Evolutionary conservation across 306 rosid genomes (phyloP), one percentile per base, ranked within the genome.

Genomic region (Citrullus colocynthis): DNA sequence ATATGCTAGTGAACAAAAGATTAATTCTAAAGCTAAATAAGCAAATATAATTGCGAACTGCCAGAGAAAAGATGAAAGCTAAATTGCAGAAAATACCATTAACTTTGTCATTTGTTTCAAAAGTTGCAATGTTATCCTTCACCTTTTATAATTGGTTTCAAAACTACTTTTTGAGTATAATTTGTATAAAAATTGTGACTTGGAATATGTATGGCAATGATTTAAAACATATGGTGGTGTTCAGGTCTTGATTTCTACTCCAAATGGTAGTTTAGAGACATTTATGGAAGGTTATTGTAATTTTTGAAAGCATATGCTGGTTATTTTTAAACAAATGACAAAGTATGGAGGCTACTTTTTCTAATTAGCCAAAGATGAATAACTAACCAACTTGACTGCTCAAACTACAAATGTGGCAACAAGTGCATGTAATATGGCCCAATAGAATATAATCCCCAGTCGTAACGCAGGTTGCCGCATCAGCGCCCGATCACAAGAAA

Each of bases 401-500:
- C 87, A 94, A 79, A 92, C 86, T 66, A 94, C 97, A 81, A 92
- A 75, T 76, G 91, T 81, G 37, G 97, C 93, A 39, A 95, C 89
- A 77, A 95, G 97, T 37, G 92, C 87, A 28, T 95, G 99, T 88
- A 95, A 79, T 74, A 95, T 75, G 51, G 89, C 93, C 99, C 98
- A 95, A 72, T 95, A 95, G 55, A 92, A 20, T 78, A 92, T 88
- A 81, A 92, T 92, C 63, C 97, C 96, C 61, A 95, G 92, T 66
- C 99, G 91, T 72, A 92, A 83, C 32, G 85, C 79, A 21, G 99
- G 99, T 66, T 88, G 91, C 57, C 99, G 89, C 99, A 95, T 95
- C 81, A 95, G 82, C 48, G 99, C 84, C 55, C 99, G 96, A 78
- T 95, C 99, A 42, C 99, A 95, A 59, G 99, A 87, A 79, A 95